Base-by-base conservation (phyloP, 1,284 basidiomycete genomes). In the Inonotus hispidus region DNA sequence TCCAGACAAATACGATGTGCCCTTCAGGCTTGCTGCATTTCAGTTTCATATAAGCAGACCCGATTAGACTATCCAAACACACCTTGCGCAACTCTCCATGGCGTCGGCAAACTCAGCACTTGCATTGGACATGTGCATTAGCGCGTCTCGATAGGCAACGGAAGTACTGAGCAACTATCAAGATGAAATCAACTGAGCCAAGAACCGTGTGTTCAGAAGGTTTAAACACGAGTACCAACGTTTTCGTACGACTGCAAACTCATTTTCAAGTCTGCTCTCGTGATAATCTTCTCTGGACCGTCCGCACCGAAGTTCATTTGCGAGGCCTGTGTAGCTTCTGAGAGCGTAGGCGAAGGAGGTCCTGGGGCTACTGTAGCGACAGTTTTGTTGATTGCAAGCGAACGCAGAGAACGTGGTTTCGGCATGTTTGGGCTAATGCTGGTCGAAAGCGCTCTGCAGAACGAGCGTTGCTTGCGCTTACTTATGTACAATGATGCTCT, bases 91-190 rank as follows among this genome's bases (percentile, higher is more conserved):
- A 53, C 80, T 79, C 72, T 92, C 86, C 82, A 95, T 82, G 19
- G 93, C 90, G 70, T 90, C 85, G 25, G 94, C 95, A 66, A 98
- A 92, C 2, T 83, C 82, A 45, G 93, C 91, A 3, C 93, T 93
- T 10, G 89, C 93, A 63, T 84, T 84, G 14, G 92, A 91, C 83
- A 98, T 88, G 53, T 85, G 82, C 60, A 94, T 75, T 66, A 98
- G 81, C 29, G 92, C 90, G 39, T 86, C 79, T 53, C 95, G 91
- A 76, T 96, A 98, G 58, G 82, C 83, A 56, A 92, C 88, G 65
- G 90, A 91, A 50, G 87, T 82, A 64, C 75, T 82, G 75, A 97
- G 82, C 55, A 97, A 79, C 86, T 95, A 67, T 49, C 49, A 50
- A 11, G 63, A 37, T 38, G 38, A 32, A 19, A 29, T 16, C 41